Conservation (phyloP, 2,329 filamentous ascomycete genomes). For the Ophiostoma ips region DNA sequence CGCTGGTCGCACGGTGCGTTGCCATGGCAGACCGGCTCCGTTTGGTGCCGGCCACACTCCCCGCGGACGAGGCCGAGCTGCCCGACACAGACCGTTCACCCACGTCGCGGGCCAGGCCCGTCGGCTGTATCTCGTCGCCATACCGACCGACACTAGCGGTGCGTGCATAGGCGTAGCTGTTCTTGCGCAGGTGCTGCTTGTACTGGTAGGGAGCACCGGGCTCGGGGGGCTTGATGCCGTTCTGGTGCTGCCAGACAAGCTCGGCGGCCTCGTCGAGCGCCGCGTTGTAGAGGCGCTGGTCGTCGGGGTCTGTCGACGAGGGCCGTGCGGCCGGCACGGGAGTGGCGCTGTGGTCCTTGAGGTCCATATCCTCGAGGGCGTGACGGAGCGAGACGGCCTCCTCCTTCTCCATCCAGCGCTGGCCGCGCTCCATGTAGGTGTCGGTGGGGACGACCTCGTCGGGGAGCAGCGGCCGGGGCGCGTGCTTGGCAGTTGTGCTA, state of each 20-base stretch:
- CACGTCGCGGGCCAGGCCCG: constrained; percentile 30
- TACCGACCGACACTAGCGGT: constrained; percentile 43
- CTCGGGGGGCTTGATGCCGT: constrained; percentile 38
- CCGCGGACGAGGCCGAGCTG: constrained; percentile 33
- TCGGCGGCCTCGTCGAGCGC: constrained; percentile 67
- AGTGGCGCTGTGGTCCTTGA: constrained; percentile 21
- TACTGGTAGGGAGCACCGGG: constrained; percentile 55
- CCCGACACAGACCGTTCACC: constrained; percentile 34
- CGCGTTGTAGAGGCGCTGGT: constrained; percentile 49
- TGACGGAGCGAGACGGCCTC: constrained; percentile 56
- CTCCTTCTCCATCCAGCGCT: constrained; percentile 69
- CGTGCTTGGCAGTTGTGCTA: constrained; percentile 16
- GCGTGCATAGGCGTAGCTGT: constrained; percentile 56
- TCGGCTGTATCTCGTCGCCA: constrained; percentile 31
- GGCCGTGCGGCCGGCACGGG: not conserved
- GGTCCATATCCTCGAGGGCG: constrained; percentile 60
- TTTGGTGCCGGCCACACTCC: constrained; percentile 21
- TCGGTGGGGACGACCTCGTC: constrained; percentile 50
- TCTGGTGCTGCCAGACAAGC: constrained; percentile 62
- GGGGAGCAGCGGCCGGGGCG: constrained; percentile 32
- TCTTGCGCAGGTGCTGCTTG: constrained; percentile 52
- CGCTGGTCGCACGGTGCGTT: constrained; percentile 12
- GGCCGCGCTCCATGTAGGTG: constrained; percentile 59
- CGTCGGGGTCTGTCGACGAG: constrained; percentile 29
- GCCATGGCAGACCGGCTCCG: constrained; percentile 19